Conservation (phyloP, 2,329 filamentous ascomycete species). For the Nothomitra cinnamomea region DNA sequence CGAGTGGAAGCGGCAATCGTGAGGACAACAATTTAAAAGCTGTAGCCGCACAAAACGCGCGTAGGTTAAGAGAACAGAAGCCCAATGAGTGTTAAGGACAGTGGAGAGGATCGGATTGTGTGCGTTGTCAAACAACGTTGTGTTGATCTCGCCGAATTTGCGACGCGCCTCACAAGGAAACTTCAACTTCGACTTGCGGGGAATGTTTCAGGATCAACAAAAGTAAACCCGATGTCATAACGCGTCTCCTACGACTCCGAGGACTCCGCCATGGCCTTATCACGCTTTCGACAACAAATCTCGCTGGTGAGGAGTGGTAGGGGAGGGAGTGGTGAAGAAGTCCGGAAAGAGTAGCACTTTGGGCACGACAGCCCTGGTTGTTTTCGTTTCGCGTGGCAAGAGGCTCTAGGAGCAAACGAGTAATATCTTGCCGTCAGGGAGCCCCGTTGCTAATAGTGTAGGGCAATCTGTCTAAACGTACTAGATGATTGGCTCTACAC, state of each 20-base stretch:
- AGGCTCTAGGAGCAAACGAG: no score
- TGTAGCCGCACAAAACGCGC: neutral
- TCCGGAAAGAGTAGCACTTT: neutral
- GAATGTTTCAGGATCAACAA: neutral
- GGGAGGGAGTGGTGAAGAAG: neutral
- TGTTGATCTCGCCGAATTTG: neutral
- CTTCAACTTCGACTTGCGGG: conserved; percentile 1
- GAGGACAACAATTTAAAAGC: neutral
- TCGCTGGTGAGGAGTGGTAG: neutral
- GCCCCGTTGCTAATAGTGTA: no score
- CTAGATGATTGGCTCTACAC: conserved; percentile 1
- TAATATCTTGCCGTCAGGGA: no score
- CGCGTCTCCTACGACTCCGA: neutral
- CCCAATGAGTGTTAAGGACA: neutral
- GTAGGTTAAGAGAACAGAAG: neutral
- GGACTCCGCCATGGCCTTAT: neutral
- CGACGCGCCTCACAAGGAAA: neutral
- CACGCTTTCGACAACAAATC: conserved; percentile 2
- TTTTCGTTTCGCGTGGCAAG: no score
- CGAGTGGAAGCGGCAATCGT: neutral
- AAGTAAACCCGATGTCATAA: neutral
- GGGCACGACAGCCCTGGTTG: neutral
- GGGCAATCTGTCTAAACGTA: no score
- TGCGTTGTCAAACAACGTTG: neutral
- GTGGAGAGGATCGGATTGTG: neutral